phyloP scores from a whole-genome alignment of 208 protist genomes.

The Acanthamoeba polyphaga region DNA sequence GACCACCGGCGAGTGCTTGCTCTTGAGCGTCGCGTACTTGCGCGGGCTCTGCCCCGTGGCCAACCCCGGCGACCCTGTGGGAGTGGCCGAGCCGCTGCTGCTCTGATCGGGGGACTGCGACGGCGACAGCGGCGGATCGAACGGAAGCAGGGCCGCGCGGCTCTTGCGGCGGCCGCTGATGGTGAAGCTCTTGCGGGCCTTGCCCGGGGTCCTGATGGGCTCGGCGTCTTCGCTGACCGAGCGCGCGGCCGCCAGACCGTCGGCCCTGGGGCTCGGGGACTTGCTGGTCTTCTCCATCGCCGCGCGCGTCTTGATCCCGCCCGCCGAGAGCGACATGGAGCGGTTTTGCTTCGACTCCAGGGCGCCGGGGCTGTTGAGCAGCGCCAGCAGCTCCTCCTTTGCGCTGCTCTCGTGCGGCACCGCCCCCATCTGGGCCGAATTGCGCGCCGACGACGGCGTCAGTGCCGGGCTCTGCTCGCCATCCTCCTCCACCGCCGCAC shows the following conservation, averaged over 20 bases:
- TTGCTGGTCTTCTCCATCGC: background rate
- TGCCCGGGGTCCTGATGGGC: background rate
- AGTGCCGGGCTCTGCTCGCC: constrained; percentile 4
- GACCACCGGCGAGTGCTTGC: background rate
- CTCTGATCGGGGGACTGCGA: background rate
- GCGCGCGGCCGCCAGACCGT: background rate
- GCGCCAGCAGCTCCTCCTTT: background rate
- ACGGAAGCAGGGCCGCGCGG: background rate
- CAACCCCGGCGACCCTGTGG: background rate
- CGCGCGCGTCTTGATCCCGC: background rate
- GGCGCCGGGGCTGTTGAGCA: background rate
- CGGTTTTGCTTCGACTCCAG: background rate
- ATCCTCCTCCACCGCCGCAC: background rate
- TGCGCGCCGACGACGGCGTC: constrained; percentile 44
- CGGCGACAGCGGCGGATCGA: background rate
- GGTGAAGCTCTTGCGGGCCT: constrained; percentile 35
- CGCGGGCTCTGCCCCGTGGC: background rate
- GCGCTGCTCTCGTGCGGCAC: background rate
- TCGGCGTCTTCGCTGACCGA: background rate
- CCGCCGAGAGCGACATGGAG: constrained; percentile 1
- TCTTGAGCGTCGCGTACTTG: constrained; percentile 11
- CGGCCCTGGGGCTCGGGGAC: background rate
- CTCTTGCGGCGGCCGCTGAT: constrained; percentile 38
- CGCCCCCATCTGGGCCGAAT: constrained; percentile 9
- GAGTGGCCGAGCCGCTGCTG: background rate